Base-by-base conservation (phyloP, 208 protist genomes). In the Trypanosoma grayi region DNA sequence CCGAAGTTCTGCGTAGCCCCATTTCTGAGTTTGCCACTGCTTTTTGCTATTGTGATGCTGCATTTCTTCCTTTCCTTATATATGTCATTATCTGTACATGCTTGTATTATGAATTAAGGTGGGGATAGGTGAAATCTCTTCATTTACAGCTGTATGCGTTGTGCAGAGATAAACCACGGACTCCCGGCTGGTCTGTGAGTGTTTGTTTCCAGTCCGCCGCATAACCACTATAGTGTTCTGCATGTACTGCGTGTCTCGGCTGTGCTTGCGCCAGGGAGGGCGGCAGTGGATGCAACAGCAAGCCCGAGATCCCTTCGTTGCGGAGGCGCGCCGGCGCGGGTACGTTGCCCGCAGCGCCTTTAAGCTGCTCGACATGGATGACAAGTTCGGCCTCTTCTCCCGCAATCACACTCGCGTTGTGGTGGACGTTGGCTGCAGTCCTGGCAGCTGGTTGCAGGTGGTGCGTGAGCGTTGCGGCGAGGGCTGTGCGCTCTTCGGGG, bases 391-490 rank as follows among this genome's bases (percentile, higher is more conserved):
- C 18, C 72, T 93, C 47, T 83, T 93, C 39, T 67, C 71, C 22
- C 30, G 59, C 4, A 24, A 44, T 16, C 41, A 74, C 24, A 89
- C 79, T 27, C 70, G 75, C 37, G 66, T 78, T 36, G 87, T 81
- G 16, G 65, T 93, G 24, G 87, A 93, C 65, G 75, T 93, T 20
- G 87, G 87, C 34, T 89, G 81, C 65, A 93, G 87, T 46, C 87
- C 87, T n/a, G 87, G 87, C 13, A 81, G 87, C 50, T 93, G 87
- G 87, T 84, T 79, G 25, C 87, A 93, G 60, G 83, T 93, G 27
- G 77, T 89, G 14, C 83, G 83, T 37, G 72, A 93, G 68, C 71
- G 79, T 13, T 71, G 76, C 27, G 70, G 74, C 1, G 79, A 87
- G 30, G 16, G 18, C n/a, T 93, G 87, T 68, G 59, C 70, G 37